phyloP scores from a whole-genome alignment of 2,329 filamentous ascomycete genomes.

The Curvularia hawaiiensis region DNA sequence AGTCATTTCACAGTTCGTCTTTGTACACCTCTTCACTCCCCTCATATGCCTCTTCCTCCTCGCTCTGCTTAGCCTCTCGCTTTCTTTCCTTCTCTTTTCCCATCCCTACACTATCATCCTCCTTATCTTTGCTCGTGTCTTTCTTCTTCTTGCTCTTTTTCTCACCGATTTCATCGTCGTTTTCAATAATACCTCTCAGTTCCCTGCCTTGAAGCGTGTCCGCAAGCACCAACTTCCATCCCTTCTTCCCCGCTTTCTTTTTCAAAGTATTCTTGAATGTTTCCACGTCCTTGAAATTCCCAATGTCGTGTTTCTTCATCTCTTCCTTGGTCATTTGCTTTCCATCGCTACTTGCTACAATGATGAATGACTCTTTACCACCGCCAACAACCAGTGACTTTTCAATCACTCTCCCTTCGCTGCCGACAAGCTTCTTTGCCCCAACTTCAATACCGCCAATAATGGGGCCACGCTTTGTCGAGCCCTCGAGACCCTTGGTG shows the following conservation, averaged over 20 bases:
- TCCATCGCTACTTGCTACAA: slow-evolving; percentile 64
- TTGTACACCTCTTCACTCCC: slow-evolving; percentile 51
- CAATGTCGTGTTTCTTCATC: slow-evolving; percentile 68
- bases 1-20: slow-evolving; percentile 40
- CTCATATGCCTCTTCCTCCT: slow-evolving; percentile 32
- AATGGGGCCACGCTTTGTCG: slow-evolving; percentile 48
- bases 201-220: slow-evolving; percentile 69
- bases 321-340: slow-evolving; percentile 68
- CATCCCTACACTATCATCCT: slow-evolving; percentile 23
- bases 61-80: slow-evolving; percentile 32
- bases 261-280: slow-evolving; percentile 71
- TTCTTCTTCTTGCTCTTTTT: slow-evolving; percentile 26
- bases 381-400: slow-evolving; percentile 56
- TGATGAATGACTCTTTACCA: slow-evolving; percentile 60
- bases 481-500: slow-evolving; percentile 34
- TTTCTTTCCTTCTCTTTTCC: slow-evolving; percentile 6
- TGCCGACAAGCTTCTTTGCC: slow-evolving; percentile 60
- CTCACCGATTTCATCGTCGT: slow-evolving; percentile 59
- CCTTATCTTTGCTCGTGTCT: slow-evolving; percentile 53
- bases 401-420: slow-evolving; percentile 62
- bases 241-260: slow-evolving; percentile 69
- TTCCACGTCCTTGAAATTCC: slow-evolving; percentile 68
- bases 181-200: slow-evolving; percentile 72
- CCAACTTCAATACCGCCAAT: slow-evolving; percentile 66
- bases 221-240: slow-evolving; percentile 82